Evolutionary conservation across 169 alveolate species (phyloP), one percentile per base, ranked within the genome.

Genomic region (Plasmodium berghei): DNA sequence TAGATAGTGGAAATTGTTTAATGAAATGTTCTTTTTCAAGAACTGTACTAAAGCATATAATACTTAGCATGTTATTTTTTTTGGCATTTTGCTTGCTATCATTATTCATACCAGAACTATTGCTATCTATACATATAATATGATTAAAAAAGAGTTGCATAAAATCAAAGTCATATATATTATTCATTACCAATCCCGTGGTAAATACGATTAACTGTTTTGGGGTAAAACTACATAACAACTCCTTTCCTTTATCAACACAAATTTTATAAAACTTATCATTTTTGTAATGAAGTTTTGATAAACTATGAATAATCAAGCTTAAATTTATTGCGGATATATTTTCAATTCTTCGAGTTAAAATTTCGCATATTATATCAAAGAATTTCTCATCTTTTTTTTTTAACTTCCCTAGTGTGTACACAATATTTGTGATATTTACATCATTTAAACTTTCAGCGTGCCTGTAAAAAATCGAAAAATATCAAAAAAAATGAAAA

Each of bases 181-280:
- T 67, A 10, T 67, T 66, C n/a, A 80, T 54, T 14, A 80, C 34
- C 22, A 80, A 40, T 2, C 90, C 90, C n/a, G 52, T 52, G 1
- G 72, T 34, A 58, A 80, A 80, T 14, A 80, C 28, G n/a, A 80
- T 71, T n/a, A 80, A 16, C 54, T 80, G 90, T 42, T 80, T 80
- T 1, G 67, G n/a, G 14, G 90, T 66, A 28, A 80, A 80, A 56
- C 48, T 26, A n/a, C 64, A 9, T 18, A 80, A 46, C 14, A 80
- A 55, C 59, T 80, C 90, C 59, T 66, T 64, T 46, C 83, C 90
- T 18, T 80, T 80, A 2, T 80, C 22, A 6, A 80, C 12, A 80
- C 90, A 80, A 1, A 66, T 0, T 18, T 10, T 61, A 59, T 52
- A 80, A 70, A 80, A 80, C 0, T 54, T 24, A 1, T 16, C 62